These are phyloP conservation scores for Flaveria robusta DNA, from an alignment of 129 eudicot genomes.

Conservation along the genomic window DNA sequence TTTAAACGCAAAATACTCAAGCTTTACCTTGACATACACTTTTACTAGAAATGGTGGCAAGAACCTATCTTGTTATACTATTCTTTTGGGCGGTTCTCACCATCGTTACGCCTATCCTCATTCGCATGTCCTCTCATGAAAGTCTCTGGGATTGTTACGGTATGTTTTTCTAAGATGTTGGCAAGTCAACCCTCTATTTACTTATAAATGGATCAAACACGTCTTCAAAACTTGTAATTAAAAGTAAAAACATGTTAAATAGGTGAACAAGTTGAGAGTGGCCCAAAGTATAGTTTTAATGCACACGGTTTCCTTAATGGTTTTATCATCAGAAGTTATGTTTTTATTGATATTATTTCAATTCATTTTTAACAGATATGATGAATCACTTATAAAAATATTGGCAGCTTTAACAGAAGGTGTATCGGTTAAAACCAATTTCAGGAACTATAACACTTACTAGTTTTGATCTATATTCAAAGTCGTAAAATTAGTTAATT, in stretches of 20 bases:
- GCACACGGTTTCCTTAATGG: not conserved
- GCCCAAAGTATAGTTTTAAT: no score
- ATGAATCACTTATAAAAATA: not conserved
- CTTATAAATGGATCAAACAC: not conserved
- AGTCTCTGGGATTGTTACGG: slow-evolving; percentile 27
- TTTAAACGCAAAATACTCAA: slow-evolving; percentile 6
- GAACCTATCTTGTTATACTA: slow-evolving; percentile 54
- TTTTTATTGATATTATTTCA: not conserved
- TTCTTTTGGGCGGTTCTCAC: slow-evolving; percentile 74
- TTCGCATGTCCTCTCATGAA: slow-evolving; percentile 56
- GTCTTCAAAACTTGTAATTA: not conserved
- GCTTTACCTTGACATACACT: slow-evolving; percentile 15
- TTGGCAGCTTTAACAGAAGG: not conserved
- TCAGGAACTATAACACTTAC: not conserved
- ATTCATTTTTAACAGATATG: not conserved
- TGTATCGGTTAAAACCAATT: not conserved
- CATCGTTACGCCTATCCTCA: slow-evolving; percentile 60
- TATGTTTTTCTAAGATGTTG: slow-evolving; percentile 20
- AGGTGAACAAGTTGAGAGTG: not conserved
- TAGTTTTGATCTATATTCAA: not conserved
- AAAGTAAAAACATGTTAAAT: not conserved
- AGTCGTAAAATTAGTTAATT: not conserved
- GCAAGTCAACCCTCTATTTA: not conserved
- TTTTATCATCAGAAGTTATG: not conserved
- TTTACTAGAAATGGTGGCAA: slow-evolving; percentile 47